Evolutionary conservation across 148 eudicot genomes (phyloP), one percentile per base, ranked within the genome.

Genomic region (Arctostaphylos glauca): DNA sequence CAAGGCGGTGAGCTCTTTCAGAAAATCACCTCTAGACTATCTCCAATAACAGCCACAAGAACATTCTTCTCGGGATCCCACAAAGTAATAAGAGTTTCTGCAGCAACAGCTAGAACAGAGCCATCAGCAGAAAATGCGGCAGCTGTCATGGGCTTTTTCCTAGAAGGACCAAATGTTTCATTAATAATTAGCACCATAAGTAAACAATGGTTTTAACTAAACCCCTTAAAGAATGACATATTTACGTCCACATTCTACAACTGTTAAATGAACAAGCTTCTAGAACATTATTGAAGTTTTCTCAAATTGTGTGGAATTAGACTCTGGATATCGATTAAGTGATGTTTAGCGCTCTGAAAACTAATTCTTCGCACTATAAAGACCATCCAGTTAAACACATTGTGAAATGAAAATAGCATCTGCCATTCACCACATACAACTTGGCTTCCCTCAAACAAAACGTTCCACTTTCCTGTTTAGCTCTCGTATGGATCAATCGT

Each of bases 81-180:
- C 83, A 96, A 83, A 25, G 99, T 96, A 76, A 96, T 92, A 70
- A 93, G 87, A 77, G 89, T 90, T 85, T 93, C 98, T 73, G 97
- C 99, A 86, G 99, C 98, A 85, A 96, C 95, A 85, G 97, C 99
- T 81, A 96, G 86, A 81, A 93, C 90, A 84, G 99, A 93, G 12
- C 98, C 99, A 84, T 96, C 99, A 31, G 88, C 86, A 80, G 98
- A 96, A 90, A 96, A 96, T 60, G 94, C 83, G 64, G 93, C 97
- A 83, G 93, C 91, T 46, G 98, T 93, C 99, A 96, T 92, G 72
- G 98, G 91, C 78, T 89, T 94, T 79, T 90, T 92, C 86, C 99
- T 96, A 85, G 81, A 82, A 81, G 41, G 48, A 73, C 53, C 52
- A 80, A 60, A 41, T n/a, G 8, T 47, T 23, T 74, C 41, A 8